Conservation (phyloP, 441 rosid species). For the Eruca vesicaria region DNA sequence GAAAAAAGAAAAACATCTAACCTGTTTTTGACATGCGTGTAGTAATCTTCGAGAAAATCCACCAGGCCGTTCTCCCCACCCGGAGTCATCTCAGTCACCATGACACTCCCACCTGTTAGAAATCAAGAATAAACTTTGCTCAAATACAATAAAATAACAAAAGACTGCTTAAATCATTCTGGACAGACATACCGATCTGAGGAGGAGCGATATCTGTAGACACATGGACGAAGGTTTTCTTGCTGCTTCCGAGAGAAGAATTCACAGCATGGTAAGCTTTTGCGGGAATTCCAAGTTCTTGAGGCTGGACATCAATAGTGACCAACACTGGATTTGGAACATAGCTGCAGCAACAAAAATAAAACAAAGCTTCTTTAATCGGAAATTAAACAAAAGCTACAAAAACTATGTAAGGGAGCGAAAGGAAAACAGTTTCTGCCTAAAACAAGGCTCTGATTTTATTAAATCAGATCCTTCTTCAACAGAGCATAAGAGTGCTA, state of each 20-base stretch:
- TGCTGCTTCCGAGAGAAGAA: no score
- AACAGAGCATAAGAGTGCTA: background rate
- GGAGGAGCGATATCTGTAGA: no score
- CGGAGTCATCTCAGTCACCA: background rate
- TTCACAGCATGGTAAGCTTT: constrained; percentile 45
- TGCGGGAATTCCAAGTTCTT: constrained; percentile 62
- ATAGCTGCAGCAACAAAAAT: constrained; percentile 41
- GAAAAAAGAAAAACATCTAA: no score
- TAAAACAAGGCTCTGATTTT: background rate
- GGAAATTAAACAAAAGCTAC: background rate
- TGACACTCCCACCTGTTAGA: background rate
- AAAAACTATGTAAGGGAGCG: background rate
- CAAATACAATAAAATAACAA: background rate
- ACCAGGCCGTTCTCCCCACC: background rate
- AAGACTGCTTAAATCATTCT: background rate
- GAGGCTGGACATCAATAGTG: constrained; percentile 63
- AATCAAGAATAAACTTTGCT: background rate
- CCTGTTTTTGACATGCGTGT: background rate
- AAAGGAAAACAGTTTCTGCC: background rate
- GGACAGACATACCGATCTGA: no score
- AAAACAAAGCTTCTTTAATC: background rate
- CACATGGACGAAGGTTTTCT: no score
- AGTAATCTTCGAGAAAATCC: background rate
- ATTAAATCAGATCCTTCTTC: background rate
- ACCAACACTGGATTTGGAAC: constrained; percentile 61